phyloP scores from a whole-genome alignment of 2,329 filamentous ascomycete genomes.

The Paecilomyces sp. region DNA sequence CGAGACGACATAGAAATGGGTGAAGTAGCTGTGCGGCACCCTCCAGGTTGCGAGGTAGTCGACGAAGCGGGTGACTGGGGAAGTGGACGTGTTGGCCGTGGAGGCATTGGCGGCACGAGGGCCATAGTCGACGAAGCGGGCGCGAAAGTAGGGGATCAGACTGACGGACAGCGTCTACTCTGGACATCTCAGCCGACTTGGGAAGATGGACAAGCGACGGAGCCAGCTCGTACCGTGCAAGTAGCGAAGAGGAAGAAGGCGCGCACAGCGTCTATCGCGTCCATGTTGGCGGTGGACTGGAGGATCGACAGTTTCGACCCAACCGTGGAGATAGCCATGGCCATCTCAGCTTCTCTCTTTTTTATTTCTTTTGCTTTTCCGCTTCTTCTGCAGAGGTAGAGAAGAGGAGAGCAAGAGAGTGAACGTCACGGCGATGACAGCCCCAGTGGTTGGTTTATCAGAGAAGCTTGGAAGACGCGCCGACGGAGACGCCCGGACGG shows the following conservation, averaged over 20 bases:
- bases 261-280: conserved; percentile 27
- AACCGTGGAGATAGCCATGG: background rate
- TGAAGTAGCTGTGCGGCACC: conserved; percentile 85
- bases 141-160: conserved; percentile 43
- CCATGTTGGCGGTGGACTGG: conserved; percentile 13
- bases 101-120: conserved; percentile 38
- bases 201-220: background rate
- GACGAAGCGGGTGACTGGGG: conserved; percentile 25
- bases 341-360: background rate
- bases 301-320: background rate
- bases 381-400: background rate
- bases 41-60: conserved; percentile 48
- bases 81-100: conserved; percentile 1
- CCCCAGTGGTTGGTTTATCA: too few relatives aligned
- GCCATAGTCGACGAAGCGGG: conserved; percentile 56
- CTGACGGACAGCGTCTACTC: conserved; percentile 43
- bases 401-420: background rate
- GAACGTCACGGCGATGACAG: background rate
- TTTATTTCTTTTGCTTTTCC: too few relatives aligned
- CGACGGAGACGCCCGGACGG: background rate
- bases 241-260: conserved; percentile 30
- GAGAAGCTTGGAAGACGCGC: background rate
- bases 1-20: conserved; percentile 75
- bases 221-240: conserved; percentile 25
- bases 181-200: background rate